Base-by-base conservation (phyloP, 108 stramenopile genomes). In the Cyclotella kingstonii region DNA sequence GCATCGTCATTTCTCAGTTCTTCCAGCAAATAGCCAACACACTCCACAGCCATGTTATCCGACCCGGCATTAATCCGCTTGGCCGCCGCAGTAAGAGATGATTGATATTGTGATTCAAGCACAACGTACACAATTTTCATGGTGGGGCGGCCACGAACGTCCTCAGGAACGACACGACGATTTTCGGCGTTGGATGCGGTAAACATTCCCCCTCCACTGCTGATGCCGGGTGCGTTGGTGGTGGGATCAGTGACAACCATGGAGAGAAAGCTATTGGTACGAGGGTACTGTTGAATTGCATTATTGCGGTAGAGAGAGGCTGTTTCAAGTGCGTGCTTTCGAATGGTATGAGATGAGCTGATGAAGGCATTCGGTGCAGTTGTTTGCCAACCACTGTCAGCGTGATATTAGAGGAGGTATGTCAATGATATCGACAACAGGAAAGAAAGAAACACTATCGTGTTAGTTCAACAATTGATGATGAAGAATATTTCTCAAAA, bases 91-190 rank as follows among this genome's bases (percentile, higher is more conserved):
- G 95, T 95, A 84, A 97, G 81, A 36, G 91, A 90, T 31, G 89
- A 86, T 80, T 97, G 96, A 76, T 97, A 97, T 78, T 97, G 96
- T 19, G 85, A 88, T 81, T 97, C 96, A 33, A 97, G 89, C 12
- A 97, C 96, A 7, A 97, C 96, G 77, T 97, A 97, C n/a, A 95
- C 95, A 28, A 97, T 84, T 84, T 97, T 91, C 90, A 86, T 84
- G 42, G 70, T 70, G 22, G 89, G 84, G 41, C 86, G 81, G 8
- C 74, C 92, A 47, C 76, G 76, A 10, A 66, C 70, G 53, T 88
- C 77, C 54, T 91, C 94, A 19, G 94, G 94, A 34, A 90, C 83
- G 54, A 97, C 77, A 18, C 96, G 91, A 46, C 95, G 88, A 54
- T 60, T 82, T 58, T 96, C 95, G 22, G 92, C 77, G 66, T 88